Conservation (phyloP, 1,139 yeast species). For the Taiozyma onychis region DNA sequence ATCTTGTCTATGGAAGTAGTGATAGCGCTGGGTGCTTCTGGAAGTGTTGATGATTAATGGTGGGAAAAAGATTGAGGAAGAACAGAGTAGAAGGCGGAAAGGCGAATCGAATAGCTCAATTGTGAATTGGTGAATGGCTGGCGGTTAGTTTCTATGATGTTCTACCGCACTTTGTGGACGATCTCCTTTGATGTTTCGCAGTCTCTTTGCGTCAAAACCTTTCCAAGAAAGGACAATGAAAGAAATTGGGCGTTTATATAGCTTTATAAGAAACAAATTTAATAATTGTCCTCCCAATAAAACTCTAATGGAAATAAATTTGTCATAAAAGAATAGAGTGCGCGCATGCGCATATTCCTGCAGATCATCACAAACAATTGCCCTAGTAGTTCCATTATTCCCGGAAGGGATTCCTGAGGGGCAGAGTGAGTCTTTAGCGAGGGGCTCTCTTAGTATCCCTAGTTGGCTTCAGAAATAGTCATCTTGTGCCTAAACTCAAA, state of each 20-base stretch:
- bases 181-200: not conserved
- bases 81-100: not conserved
- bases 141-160: not conserved
- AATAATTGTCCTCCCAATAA: not conserved
- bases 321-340: not conserved
- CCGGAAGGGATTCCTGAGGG: not conserved
- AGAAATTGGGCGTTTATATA: not conserved
- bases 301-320: not conserved
- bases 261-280: not conserved
- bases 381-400: not conserved
- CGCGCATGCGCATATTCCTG: not conserved
- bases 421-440: too few species aligned
- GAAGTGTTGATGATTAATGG: not conserved
- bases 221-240: not conserved
- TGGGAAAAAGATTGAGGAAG: not conserved
- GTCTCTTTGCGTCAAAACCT: not conserved
- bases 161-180: not conserved
- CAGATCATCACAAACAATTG: not conserved
- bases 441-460: too few species aligned
- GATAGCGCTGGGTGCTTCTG: not conserved
- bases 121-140: not conserved
- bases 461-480: too few species aligned
- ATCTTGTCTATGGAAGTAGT: not conserved
- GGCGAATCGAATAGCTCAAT: too few species aligned
- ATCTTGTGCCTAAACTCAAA: too few species aligned